Percentiles rank a stretch among this genome's conserved stretches.
phyloP scores from a whole-genome alignment of 2,329 filamentous ascomycete species.

The Fusarium sp. region DNA sequence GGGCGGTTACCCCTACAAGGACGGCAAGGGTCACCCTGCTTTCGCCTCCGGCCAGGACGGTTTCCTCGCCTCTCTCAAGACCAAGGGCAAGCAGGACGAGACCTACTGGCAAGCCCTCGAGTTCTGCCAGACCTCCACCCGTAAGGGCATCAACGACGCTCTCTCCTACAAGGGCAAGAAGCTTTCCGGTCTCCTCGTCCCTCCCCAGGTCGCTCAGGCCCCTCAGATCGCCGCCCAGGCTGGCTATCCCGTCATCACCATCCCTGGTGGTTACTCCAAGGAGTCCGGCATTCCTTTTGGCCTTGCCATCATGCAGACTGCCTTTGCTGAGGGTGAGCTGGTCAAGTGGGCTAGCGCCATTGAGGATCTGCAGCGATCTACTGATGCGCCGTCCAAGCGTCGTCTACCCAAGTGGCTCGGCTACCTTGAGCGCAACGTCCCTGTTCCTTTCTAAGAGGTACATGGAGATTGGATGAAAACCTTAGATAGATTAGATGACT shows the following conservation, averaged over 20 bases:
- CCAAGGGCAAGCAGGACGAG: slow-evolving; percentile 73
- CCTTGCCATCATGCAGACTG: slow-evolving; percentile 71
- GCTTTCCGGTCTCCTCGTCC: slow-evolving; percentile 77
- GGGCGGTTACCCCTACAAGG: slow-evolving; percentile 73
- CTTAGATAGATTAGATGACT: slow-evolving; percentile 1
- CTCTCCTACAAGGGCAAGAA: slow-evolving; percentile 63
- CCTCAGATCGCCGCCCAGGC: slow-evolving; percentile 82
- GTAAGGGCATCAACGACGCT: slow-evolving; percentile 79
- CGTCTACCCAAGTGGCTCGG: slow-evolving; percentile 67
- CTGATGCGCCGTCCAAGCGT: slow-evolving; percentile 62
- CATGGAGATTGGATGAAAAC: neutral
- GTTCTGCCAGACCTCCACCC: slow-evolving; percentile 72
- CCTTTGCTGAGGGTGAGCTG: slow-evolving; percentile 71
- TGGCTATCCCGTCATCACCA: slow-evolving; percentile 80
- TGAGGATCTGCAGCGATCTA: slow-evolving; percentile 68
- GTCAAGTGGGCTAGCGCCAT: slow-evolving; percentile 75
- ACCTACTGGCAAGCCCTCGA: slow-evolving; percentile 77
- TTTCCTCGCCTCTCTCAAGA: slow-evolving; percentile 74
- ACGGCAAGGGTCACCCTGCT: slow-evolving; percentile 66
- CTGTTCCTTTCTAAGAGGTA: slow-evolving; percentile 51
- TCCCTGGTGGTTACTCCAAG: slow-evolving; percentile 73
- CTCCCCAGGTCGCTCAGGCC: slow-evolving; percentile 76
- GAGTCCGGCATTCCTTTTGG: slow-evolving; percentile 74
- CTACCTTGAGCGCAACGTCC: slow-evolving; percentile 64
- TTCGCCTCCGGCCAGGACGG: slow-evolving; percentile 81